Percentiles rank a stretch among this genome's conserved stretches.
Evolutionary conservation across 1,284 basidiomycete genomes (phyloP).

Genomic region (Singerocomus inundabilis): DNA sequence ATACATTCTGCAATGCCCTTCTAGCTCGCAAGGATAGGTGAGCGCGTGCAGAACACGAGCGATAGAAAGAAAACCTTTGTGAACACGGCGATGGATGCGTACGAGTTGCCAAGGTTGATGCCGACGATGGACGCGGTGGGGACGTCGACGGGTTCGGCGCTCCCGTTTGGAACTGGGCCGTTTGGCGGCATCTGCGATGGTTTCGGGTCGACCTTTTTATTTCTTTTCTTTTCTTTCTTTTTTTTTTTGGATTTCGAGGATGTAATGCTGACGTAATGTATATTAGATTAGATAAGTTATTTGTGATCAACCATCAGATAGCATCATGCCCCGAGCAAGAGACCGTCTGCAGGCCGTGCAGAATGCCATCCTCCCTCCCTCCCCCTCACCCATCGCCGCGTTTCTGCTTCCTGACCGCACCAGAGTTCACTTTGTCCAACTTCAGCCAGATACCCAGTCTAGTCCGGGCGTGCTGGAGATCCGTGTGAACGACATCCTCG

Average conservation of each 20-base stretch:
- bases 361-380: not conserved
- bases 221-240: too few species aligned
- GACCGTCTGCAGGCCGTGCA: constrained; percentile 17
- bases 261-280: constrained; percentile 15
- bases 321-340: constrained; percentile 7
- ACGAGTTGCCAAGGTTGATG: constrained; percentile 97
- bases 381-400: not conserved
- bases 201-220: not conserved
- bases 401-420: constrained; percentile 22
- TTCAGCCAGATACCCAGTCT: not conserved
- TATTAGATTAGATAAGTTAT: constrained; percentile 24
- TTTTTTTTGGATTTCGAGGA: too few species aligned
- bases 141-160: constrained; percentile 36
- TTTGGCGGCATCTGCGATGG: constrained; percentile 24
- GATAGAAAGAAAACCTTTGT: constrained; percentile 72
- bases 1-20: constrained; percentile 91
- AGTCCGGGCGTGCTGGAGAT: constrained; percentile 1
- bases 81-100: constrained; percentile 92
- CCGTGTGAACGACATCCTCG: constrained; percentile 7
- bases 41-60: not conserved
- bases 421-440: constrained; percentile 3
- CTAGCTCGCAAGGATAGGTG: constrained; percentile 38
- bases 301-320: too few species aligned
- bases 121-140: constrained; percentile 67
- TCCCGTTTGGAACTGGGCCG: constrained; percentile 38